Base-by-base conservation (phyloP, 2,329 filamentous ascomycete genomes). In the Botrytis fragariae region DNA sequence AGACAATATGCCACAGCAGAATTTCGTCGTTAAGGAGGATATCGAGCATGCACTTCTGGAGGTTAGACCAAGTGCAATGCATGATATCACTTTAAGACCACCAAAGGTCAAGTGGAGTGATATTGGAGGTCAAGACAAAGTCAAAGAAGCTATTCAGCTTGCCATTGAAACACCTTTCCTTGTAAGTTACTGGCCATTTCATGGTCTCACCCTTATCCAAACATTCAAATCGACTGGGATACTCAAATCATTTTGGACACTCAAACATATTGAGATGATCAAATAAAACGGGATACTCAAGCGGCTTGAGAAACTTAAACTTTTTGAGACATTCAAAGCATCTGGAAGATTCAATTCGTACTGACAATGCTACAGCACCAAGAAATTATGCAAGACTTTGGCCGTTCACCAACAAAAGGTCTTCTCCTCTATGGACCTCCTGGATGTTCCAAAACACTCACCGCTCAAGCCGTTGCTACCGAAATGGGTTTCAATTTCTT, bases 401-500 rank as follows among this genome's bases (percentile, higher is more conserved):
- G 85, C 69, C 81, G 87, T 37, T 87, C 87, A 45, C 90, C 91
- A 0, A 91, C 91, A 72, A 97, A 95, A 80, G 94, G 95, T 0
- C 89, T 97, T 25, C 86, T 98, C 10, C 87, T 98, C 4, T 98
- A 97, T 81, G 95, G 95, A 0, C 95, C 95, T 0, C 95, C 95
- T 0, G 95, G 95, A 5, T 98, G 95, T 83, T 97, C 94, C 76
- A 98, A 98, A 83, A 98, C 95, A 0, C 89, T 98, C 81, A 94
- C 91, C 0, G 95, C 95, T 0, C 94, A 97, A 81, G 95, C 95
- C 42, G 89, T 97, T 77, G 95, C 95, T 25, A 97, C 94, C 10
- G 94, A 97, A 81, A 93, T 93, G 44, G 92, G 92, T 6, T 91
- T 97, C 83, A 98, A 98, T 82, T 98, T 98, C 85, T 91, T 98